These are phyloP conservation scores for Cyclocybe aegerita DNA, from an alignment of 768 basidiomycete species.

Conservation along the genomic window DNA sequence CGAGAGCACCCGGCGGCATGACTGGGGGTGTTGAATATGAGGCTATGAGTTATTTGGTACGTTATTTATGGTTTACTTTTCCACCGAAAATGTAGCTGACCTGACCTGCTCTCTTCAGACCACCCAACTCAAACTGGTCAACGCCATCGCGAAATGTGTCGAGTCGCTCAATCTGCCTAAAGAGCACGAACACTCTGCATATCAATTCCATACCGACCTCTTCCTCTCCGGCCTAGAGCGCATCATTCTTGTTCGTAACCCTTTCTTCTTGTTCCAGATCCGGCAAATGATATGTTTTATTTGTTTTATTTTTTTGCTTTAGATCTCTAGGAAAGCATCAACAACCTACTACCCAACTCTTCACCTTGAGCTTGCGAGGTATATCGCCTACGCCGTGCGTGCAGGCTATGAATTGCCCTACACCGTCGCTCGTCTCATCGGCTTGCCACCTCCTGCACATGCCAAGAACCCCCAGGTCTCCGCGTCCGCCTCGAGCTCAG, in stretches of 20 bases:
- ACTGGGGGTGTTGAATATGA: conserved; percentile 98
- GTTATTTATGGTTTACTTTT: conserved; percentile 24
- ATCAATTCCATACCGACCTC: conserved; percentile 81
- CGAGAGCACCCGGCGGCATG: conserved; percentile 95
- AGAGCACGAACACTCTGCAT: conserved; percentile 74
- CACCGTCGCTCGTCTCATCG: conserved; percentile 76
- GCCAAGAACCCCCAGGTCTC: conserved; percentile 38
- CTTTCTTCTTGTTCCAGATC: neutral
- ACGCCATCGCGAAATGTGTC: conserved; percentile 67
- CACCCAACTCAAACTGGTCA: conserved; percentile 83
- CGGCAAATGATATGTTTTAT: neutral
- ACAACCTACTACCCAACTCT: conserved; percentile 91
- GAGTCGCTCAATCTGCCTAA: conserved; percentile 64
- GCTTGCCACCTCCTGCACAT: conserved; percentile 67
- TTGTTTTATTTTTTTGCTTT: neutral
- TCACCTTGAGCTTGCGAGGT: conserved; percentile 91
- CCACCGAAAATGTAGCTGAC: neutral
- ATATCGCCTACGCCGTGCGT: conserved; percentile 63
- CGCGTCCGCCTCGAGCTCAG: conserved; percentile 14
- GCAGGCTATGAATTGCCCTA: conserved; percentile 81
- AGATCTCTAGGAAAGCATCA: conserved; percentile 96
- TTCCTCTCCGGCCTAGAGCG: conserved; percentile 92
- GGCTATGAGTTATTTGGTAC: conserved; percentile 92
- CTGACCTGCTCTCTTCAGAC: conserved; percentile 49
- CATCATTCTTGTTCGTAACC: conserved; percentile 71